Conservation (phyloP, 495 filamentous ascomycete species). For the Lineolata rhizophorae region DNA sequence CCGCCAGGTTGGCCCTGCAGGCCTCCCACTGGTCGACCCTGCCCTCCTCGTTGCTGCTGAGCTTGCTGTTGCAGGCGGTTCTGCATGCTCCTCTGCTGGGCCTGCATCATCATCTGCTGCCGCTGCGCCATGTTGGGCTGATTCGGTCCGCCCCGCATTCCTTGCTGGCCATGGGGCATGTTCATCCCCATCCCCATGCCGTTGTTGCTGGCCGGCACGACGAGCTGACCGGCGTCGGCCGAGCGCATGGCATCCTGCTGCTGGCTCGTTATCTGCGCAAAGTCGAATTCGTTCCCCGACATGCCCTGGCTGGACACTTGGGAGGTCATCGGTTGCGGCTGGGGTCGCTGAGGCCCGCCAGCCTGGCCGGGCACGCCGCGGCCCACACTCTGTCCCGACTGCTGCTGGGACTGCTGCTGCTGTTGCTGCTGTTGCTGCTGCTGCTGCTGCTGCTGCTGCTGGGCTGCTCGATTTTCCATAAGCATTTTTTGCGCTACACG, state of each 20-base stretch:
- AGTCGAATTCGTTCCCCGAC: constrained; percentile 28
- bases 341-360: not conserved
- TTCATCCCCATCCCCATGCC: constrained; percentile 16
- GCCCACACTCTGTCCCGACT: not conserved
- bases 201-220: constrained; percentile 42
- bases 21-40: no score
- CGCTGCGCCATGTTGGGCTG: constrained; percentile 15
- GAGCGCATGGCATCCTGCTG: constrained; percentile 38
- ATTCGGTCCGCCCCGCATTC: constrained; percentile 5
- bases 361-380: not conserved
- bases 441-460: no score
- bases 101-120: constrained; percentile 17
- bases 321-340: not conserved
- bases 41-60: constrained; percentile 20
- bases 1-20: no score
- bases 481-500: no score
- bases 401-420: not conserved
- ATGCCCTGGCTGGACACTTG: constrained; percentile 11
- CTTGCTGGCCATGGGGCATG: constrained; percentile 12
- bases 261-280: constrained; percentile 34
- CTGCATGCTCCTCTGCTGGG: no score
- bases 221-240: constrained; percentile 41
- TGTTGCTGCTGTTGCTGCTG: not conserved
- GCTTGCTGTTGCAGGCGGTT: constrained; percentile 12
- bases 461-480: no score